These are phyloP conservation scores for Malus asiatica DNA, from an alignment of 306 rosid genomes.

Conservation along the genomic window DNA sequence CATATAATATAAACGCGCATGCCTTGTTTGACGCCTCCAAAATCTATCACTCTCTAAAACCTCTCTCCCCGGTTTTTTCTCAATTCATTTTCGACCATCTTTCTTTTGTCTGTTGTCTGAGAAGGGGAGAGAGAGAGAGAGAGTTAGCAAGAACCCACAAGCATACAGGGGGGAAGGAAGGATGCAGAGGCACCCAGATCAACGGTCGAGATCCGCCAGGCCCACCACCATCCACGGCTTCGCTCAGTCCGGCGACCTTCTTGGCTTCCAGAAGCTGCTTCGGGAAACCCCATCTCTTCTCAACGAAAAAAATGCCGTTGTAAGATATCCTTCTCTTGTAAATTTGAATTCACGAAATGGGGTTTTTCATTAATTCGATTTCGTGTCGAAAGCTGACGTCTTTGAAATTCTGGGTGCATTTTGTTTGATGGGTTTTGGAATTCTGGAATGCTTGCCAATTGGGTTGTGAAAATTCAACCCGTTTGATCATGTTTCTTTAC, in stretches of 20 bases:
- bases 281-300: conserved; percentile 70
- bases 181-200: conserved; percentile 64
- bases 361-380: not conserved
- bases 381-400: not conserved
- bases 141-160: not conserved
- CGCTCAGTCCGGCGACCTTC: conserved; percentile 73
- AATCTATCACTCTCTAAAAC: not conserved
- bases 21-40: not conserved
- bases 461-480: not conserved
- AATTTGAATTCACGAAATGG: not conserved
- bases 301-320: conserved; percentile 70
- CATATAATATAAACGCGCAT: not conserved
- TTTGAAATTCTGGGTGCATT: not conserved
- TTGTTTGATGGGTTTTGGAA: not conserved
- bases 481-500: not conserved
- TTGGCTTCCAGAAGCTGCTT: conserved; percentile 65
- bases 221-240: conserved; percentile 64
- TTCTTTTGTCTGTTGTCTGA: not conserved
- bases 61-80: not conserved
- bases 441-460: not conserved
- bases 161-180: not conserved
- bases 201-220: conserved; percentile 60
- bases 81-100: not conserved
- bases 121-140: not conserved
- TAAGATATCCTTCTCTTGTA: conserved; percentile 35